These are phyloP conservation scores for Delitschia confertaspora DNA, from an alignment of 495 filamentous ascomycete species.

Conservation along the genomic window DNA sequence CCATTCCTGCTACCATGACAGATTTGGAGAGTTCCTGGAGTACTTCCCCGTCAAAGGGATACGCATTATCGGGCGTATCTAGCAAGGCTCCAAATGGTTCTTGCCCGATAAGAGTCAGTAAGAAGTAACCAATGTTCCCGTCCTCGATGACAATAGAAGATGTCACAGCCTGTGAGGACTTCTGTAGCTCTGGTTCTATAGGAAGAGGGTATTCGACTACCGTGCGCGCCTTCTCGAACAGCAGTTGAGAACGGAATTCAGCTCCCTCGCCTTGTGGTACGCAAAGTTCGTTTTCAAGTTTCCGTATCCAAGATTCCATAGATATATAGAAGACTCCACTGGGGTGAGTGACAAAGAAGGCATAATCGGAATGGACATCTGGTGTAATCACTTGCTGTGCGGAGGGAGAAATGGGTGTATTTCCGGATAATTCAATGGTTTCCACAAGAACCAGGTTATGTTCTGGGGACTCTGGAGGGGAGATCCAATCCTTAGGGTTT, in stretches of 20 bases:
- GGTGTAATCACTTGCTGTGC: slow-evolving; percentile 38
- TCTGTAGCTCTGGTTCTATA: slow-evolving; percentile 41
- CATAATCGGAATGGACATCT: slow-evolving; percentile 64
- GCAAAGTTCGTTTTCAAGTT: slow-evolving; percentile 66
- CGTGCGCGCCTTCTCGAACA: slow-evolving; percentile 55
- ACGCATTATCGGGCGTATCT: slow-evolving; percentile 49
- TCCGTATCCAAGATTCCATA: slow-evolving; percentile 62
- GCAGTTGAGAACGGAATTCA: slow-evolving; percentile 61
- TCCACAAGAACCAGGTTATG: slow-evolving; percentile 37
- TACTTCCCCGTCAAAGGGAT: slow-evolving; percentile 25
- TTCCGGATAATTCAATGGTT: slow-evolving; percentile 8
- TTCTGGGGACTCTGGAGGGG: slow-evolving; percentile 37
- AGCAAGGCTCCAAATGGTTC: slow-evolving; percentile 58
- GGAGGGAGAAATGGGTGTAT: neutral
- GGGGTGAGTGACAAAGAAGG: slow-evolving; percentile 67
- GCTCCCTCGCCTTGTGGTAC: slow-evolving; percentile 54
- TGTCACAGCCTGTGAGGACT: slow-evolving; percentile 27
- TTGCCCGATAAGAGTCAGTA: slow-evolving; percentile 59
- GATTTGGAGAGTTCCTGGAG: slow-evolving; percentile 8
- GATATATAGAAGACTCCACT: slow-evolving; percentile 64
- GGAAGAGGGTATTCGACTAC: slow-evolving; percentile 50
- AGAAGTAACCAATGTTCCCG: slow-evolving; percentile 67
- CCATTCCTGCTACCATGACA: neutral
- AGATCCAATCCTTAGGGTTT: slow-evolving; percentile 1
- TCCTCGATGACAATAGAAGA: slow-evolving; percentile 59